A percentile compares a stretch with the other conserved stretches of the same genome.
Evolutionary conservation across 1,284 basidiomycete genomes (phyloP).

Genomic region (Naganishia liquefaciens): DNA sequence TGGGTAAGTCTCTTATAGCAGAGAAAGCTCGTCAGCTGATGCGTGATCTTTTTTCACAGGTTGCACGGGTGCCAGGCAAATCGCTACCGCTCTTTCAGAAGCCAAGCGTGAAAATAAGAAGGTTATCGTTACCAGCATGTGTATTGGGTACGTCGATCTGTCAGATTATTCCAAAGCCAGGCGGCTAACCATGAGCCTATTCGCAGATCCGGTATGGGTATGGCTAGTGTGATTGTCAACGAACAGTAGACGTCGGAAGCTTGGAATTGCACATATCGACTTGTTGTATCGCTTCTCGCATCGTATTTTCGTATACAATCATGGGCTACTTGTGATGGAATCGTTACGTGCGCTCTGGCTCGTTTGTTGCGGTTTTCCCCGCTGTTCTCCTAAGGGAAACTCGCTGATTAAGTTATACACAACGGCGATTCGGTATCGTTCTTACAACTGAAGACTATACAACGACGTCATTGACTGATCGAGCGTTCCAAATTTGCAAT

Average conservation of each 20-base stretch:
- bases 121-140: constrained; percentile 85
- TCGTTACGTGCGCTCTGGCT: neutral
- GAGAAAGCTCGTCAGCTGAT: neutral
- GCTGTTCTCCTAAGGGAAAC: too few species aligned
- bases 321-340: constrained; percentile 1
- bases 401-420: too few species aligned
- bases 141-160: constrained; percentile 69
- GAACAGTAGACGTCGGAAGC: constrained; percentile 55
- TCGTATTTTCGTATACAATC: constrained; percentile 15
- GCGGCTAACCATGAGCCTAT: neutral
- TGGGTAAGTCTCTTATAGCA: constrained; percentile 56
- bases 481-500: too few species aligned
- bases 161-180: constrained; percentile 55
- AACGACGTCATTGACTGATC: too few species aligned
- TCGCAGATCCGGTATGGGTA: constrained; percentile 38
- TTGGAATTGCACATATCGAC: neutral
- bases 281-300: constrained; percentile 24
- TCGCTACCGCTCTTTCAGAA: constrained; percentile 80
- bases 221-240: constrained; percentile 69
- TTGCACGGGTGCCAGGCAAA: constrained; percentile 78
- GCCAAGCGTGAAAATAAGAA: constrained; percentile 69
- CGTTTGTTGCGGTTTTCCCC: too few species aligned
- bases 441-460: too few species aligned
- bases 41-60: constrained; percentile 39
- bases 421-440: too few species aligned